These are phyloP conservation scores for Pisolithus albus DNA, from an alignment of 768 basidiomycete genomes.

Conservation along the genomic window DNA sequence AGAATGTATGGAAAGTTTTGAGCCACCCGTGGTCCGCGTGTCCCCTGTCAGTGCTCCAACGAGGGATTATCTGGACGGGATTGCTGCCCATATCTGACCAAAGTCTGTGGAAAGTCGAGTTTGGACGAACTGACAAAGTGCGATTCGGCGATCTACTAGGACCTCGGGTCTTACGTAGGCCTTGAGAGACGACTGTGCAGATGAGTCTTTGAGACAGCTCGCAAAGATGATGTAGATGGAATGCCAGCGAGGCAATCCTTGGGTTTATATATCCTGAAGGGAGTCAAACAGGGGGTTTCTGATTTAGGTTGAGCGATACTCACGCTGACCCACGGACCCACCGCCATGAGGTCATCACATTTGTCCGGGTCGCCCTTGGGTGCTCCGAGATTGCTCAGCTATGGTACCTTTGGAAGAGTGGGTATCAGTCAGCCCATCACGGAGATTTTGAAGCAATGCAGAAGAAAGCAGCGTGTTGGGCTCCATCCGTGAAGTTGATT, in stretches of 20 bases:
- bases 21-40: conserved; percentile 80
- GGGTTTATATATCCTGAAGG: not conserved
- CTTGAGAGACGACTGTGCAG: too few relatives aligned
- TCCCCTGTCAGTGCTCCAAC: conserved; percentile 59
- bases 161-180: too few relatives aligned
- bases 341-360: too few relatives aligned
- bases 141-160: too few relatives aligned
- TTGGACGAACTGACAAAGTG: not conserved
- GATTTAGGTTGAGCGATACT: not conserved
- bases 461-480: too few relatives aligned
- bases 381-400: too few relatives aligned
- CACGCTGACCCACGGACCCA: not conserved
- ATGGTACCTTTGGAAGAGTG: too few relatives aligned
- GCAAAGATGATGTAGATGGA: not conserved
- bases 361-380: too few relatives aligned
- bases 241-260: not conserved
- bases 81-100: not conserved
- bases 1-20: conserved; percentile 82
- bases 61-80: conserved; percentile 36
- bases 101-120: not conserved
- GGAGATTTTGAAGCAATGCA: too few relatives aligned
- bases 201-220: not conserved
- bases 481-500: too few relatives aligned
- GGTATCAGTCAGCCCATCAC: too few relatives aligned
- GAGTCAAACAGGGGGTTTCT: not conserved